Base-by-base conservation (phyloP, 352 stramenopile genomes). In the Pythium sukuiense region DNA sequence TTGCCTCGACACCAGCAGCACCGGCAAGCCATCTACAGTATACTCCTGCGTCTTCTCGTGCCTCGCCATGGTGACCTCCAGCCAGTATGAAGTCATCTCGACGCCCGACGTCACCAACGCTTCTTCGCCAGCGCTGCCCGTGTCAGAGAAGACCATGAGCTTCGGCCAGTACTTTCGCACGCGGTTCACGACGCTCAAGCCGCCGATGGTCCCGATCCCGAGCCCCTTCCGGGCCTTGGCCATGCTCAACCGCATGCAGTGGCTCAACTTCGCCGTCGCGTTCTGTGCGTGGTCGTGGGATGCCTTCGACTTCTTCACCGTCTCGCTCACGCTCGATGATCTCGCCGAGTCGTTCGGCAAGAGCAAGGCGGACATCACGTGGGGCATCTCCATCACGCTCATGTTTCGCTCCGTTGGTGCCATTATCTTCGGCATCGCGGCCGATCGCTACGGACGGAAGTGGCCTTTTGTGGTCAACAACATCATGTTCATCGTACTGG, bases 291-390 rank as follows among this genome's bases (percentile, higher is more conserved):
- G 76, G 74, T 71, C 63, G 14, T 84, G 74, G 76, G 76, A 84
- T 50, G 76, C 72, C 6, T 84, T 84, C 50, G 76, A 84, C 64
- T 84, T 84, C 72, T 84, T 84, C 72, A 84, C 76, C 16, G 76
- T 81, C 43, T 80, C 76, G 0, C 61, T 84, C 60, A 84, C 76
- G 3, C 69, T 84, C 50, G 64, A 73, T 14, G 72, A 84, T 2
- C 64, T 84, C n/a, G 71, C 74, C 14, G 63, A 81, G 63, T 67
- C 77, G 45, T 84, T 81, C 55, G 72, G 30, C 55, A 75, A 76
- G 61, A 66, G 14, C 45, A 80, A 76, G 26, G 65, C 69, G 14
- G 73, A 84, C 65, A 78, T 84, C 49, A 84, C 76, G 45, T 84
- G 76, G 76, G 76, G 76, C 12, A 84, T 84, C 49, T 80, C 76